Evolutionary conservation across 345 rosid species (phyloP), one percentile per base, ranked within the genome.

Genomic region (Chamaenerion angustifolium): DNA sequence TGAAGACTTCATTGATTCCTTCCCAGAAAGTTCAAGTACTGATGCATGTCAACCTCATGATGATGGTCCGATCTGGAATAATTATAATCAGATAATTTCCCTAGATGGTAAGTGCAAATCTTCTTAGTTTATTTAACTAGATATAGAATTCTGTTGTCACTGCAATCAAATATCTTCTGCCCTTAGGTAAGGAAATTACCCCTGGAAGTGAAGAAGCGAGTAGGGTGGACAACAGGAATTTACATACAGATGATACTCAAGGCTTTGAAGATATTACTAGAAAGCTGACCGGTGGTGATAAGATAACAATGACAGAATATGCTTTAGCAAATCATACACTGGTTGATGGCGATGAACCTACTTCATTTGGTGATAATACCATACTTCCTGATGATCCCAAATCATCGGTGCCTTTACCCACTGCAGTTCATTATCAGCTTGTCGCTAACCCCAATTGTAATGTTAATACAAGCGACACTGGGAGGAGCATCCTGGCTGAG

Each of bases 341-440:
- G 7, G 3, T 31, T 31, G 37, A 7, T 31, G 37, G 37, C 37
- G 37, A 31, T 31, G 37, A 31, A 31, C 37, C 40, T 55, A 48
- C 51, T 57, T 35, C 69, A 55, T 59, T 59, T 60, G 76, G 62
- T 49, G 37, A 53, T 35, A 62, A 56, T 44, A 37, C 65, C 15
- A 60, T 59, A 57, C 76, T 71, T 55, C 72, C 75, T 40, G 77
- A 70, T 68, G 76, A 74, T 55, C 71, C 77, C 5, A 67, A 68
- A 40, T 76, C 74, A 57, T 58, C 73, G 35, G 64, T 71, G 64
- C 63, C 55, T 55, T 31, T 67, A 40, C 43, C 58, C n/a, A 63
- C 78, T 19, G n/a, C 66, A 43, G 75, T 63, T 60, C 67, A 65
- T 31, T 31, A 31, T 31, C 37, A 31, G 37, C 37, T 31, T 4